phyloP scores from a whole-genome alignment of 78 protist species.

The Monosiga brevicollis region DNA sequence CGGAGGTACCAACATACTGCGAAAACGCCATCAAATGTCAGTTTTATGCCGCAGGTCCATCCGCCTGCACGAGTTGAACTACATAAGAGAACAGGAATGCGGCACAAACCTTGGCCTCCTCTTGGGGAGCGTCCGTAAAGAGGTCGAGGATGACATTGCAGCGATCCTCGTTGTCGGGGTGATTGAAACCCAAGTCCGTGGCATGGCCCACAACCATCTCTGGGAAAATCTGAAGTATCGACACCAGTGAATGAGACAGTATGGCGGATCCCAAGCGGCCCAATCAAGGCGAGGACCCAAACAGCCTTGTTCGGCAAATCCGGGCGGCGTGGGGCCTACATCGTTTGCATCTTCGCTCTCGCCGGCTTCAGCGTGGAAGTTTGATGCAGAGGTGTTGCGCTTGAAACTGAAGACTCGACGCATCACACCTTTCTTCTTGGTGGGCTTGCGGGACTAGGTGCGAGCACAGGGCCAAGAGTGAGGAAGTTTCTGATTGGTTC shows the following conservation, averaged over 20 bases:
- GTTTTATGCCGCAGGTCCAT: background rate
- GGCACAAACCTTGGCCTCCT: background rate
- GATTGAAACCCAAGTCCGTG: background rate
- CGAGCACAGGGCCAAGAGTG: constrained; percentile 47
- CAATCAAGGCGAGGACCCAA: too few species aligned
- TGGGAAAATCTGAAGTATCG: too few species aligned
- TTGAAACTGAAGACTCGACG: background rate
- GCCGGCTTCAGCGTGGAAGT: background rate
- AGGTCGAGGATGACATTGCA: background rate
- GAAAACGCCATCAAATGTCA: background rate
- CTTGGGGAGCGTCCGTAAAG: background rate
- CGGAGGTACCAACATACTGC: background rate
- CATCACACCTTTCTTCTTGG: background rate
- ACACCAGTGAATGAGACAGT: too few species aligned
- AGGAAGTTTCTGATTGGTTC: constrained; percentile 60
- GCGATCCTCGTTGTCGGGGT: background rate
- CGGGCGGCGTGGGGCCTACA: too few species aligned
- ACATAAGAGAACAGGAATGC: background rate
- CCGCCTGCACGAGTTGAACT: background rate
- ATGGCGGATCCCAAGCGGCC: too few species aligned
- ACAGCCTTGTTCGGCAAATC: too few species aligned
- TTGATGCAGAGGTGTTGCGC: background rate
- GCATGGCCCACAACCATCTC: background rate
- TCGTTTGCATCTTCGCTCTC: background rate
- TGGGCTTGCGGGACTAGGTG: constrained; percentile 83